Conservation (phyloP, 768 basidiomycete genomes). For the Pisolithus orientalis region DNA sequence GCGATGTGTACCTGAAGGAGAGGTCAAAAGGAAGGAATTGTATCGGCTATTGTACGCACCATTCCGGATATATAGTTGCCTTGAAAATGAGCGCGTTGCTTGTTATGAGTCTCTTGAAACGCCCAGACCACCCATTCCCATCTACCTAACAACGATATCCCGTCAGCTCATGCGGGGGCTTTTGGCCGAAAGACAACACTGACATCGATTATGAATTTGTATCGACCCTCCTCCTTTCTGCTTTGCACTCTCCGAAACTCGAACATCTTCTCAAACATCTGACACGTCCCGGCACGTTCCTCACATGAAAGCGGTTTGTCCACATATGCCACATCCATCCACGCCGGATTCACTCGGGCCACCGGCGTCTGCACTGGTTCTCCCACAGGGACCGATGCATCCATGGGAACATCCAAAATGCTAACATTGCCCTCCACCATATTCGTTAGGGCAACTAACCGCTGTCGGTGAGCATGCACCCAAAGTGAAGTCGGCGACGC, state of each 20-base stretch:
- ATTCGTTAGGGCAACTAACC: constrained; percentile 40
- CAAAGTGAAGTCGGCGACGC: constrained; percentile 37
- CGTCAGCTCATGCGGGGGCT: not conserved
- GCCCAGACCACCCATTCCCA: constrained; percentile 57
- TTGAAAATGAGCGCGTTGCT: constrained; percentile 56
- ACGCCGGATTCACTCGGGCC: constrained; percentile 41
- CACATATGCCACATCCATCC: constrained; percentile 55
- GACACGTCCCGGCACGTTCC: constrained; percentile 27
- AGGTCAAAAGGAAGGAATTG: not conserved
- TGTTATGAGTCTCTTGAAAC: constrained; percentile 54
- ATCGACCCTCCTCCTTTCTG: constrained; percentile 42
- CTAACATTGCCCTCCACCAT: constrained; percentile 32
- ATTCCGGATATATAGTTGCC: constrained; percentile 62
- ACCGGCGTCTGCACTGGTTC: constrained; percentile 29
- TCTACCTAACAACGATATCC: constrained; percentile 33
- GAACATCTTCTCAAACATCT: constrained; percentile 39
- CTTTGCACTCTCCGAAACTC: constrained; percentile 42
- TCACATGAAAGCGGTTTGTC: constrained; percentile 41
- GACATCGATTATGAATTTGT: constrained; percentile 58
- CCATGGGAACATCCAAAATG: constrained; percentile 31
- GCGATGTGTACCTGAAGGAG: constrained; percentile 39
- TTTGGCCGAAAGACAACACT: constrained; percentile 10
- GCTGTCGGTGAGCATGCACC: constrained; percentile 44
- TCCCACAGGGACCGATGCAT: constrained; percentile 28
- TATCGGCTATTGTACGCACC: constrained; percentile 30